Evolutionary conservation across 352 stramenopile species (phyloP).

Genomic region (Phytophthora quininea): DNA sequence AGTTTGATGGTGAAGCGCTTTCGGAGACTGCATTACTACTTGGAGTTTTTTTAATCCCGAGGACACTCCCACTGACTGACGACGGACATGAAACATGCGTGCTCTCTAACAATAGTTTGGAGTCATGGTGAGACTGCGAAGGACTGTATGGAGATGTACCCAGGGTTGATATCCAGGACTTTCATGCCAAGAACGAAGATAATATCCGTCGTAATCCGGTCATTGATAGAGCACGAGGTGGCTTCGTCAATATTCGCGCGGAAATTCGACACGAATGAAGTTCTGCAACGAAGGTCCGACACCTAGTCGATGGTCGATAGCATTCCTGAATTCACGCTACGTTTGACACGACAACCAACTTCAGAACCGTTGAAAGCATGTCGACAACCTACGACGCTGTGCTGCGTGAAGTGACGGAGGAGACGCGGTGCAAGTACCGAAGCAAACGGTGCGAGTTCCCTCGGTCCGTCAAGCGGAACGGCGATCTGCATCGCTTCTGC

Average conservation of each 20-base stretch:
- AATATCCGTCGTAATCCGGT: background rate
- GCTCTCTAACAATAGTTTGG: background rate
- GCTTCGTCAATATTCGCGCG: too few relatives aligned
- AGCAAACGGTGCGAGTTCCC: constrained; percentile 43
- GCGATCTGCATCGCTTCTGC: constrained; percentile 44
- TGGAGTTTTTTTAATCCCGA: background rate
- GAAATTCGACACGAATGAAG: too few relatives aligned
- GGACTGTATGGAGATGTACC: background rate
- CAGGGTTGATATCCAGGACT: background rate
- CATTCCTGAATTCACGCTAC: background rate
- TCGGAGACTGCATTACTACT: constrained; percentile 6
- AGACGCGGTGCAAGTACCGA: constrained; percentile 23
- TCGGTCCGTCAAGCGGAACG: constrained; percentile 45
- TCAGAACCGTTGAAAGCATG: background rate
- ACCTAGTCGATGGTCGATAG: background rate
- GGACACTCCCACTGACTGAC: background rate
- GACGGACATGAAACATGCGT: background rate
- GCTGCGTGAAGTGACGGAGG: background rate
- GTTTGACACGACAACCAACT: background rate
- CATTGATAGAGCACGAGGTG: background rate
- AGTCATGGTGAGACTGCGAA: too few relatives aligned
- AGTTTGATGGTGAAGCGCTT: constrained; percentile 23
- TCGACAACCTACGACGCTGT: background rate
- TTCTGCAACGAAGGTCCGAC: too few relatives aligned
- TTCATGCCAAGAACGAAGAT: background rate